Evolutionary conservation across 2,329 filamentous ascomycete species (phyloP), one percentile per base, ranked within the genome.

Genomic region (Aspergillus fumigatus): DNA sequence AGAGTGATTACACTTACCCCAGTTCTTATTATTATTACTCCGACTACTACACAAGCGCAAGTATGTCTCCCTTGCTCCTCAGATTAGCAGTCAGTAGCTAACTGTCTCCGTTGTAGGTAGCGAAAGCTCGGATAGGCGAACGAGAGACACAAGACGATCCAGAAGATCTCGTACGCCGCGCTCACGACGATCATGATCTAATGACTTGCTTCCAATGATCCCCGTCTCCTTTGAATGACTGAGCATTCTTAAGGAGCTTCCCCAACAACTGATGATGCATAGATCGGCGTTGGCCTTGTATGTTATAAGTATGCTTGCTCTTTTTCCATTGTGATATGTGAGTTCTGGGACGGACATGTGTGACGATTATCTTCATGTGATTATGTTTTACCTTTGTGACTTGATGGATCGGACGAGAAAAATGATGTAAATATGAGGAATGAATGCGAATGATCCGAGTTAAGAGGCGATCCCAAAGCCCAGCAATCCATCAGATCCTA

Each of bases 41-140:
- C 26, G 69, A 73, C 52, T 74, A 73, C 59, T 72, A 71, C 55
- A 76, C 75, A 41, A 76, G 73, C 62, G 66, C 68, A 61, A 78
- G 75, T 77, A 67, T 67, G 71, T 70, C n/a, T 41, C 38, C 23
- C 47, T 25, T 21, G 4, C 21, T 17, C 21, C 2, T 21, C 19
- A 32, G 10, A 9, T 48, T 47, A 32, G 40, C 48, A 11, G 54
- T 35, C 49, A 11, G 41, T 57, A 17, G 38, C 52, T 57, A 57
- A 59, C 55, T 54, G 52, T 56, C 38, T 56, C n/a, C 45, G 41
- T 62, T 54, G 51, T 62, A 79, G 77, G 76, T 63, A 77, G 70
- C 65, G 70, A 71, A 64, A 78, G 76, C 59, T 77, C 76, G 53
- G 76, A 74, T 62, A 65, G 74, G 66, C 70, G 71, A 50, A 75